phyloP scores from a whole-genome alignment of 805 yeast genomes.

The Suhomyces kilbournensis region DNA sequence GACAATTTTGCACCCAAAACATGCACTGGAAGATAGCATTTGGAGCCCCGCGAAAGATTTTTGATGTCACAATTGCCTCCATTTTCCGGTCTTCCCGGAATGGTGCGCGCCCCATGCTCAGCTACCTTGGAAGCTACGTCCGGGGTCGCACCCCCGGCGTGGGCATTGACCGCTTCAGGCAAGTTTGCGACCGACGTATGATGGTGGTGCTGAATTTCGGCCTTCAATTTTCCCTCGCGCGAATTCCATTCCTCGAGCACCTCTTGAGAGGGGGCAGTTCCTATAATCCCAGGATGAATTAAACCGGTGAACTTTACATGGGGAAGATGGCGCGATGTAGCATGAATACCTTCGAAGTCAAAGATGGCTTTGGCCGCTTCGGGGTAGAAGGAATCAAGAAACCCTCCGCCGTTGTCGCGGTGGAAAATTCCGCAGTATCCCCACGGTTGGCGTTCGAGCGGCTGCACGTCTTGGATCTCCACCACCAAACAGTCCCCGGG shows the following conservation, averaged over 20 bases:
- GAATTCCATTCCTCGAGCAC: constrained; percentile 44
- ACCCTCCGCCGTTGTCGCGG: constrained; percentile 50
- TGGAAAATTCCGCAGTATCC: constrained; percentile 51
- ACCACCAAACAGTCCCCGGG: constrained; percentile 50
- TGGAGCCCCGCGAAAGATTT: constrained; percentile 48
- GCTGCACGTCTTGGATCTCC: constrained; percentile 51
- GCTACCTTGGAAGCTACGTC: constrained; percentile 28
- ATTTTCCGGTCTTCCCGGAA: constrained; percentile 52
- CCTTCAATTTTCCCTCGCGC: constrained; percentile 39
- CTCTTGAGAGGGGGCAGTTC: constrained; percentile 47
- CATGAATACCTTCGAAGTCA: constrained; percentile 51
- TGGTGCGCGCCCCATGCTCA: constrained; percentile 49
- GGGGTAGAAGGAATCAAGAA: constrained; percentile 47
- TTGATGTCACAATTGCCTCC: constrained; percentile 56
- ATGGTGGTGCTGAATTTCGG: constrained; percentile 27
- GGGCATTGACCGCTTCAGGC: constrained; percentile 36
- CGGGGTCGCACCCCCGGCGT: constrained; percentile 37
- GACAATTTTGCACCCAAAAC: constrained; percentile 47
- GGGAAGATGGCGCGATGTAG: constrained; percentile 50
- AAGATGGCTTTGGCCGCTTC: constrained; percentile 51
- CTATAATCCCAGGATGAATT: constrained; percentile 51
- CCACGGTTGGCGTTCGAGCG: constrained; percentile 52
- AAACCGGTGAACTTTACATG: constrained; percentile 49
- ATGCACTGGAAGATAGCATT: constrained; percentile 46
- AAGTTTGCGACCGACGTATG: constrained; percentile 41